A percentile compares a stretch with the other conserved stretches of the same genome.
Conservation (phyloP, 2,329 filamentous ascomycete genomes). For the Diaporthe sp. region DNA sequence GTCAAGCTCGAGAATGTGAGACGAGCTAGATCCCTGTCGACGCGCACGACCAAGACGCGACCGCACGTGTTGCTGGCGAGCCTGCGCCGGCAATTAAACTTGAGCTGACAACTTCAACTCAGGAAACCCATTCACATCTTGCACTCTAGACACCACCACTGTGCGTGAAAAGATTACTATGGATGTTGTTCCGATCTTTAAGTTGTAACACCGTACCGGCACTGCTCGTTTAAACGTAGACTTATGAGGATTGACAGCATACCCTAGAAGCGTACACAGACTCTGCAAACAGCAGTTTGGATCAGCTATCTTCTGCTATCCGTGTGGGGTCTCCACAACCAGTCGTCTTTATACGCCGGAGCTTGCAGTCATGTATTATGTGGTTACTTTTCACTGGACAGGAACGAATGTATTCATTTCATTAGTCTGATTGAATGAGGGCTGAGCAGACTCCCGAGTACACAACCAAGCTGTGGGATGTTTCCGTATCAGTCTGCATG, state of each 20-base stretch:
- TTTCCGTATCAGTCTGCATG: background rate
- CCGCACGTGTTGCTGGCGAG: background rate
- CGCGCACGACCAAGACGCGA: conserved; percentile 29
- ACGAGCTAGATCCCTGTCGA: conserved; percentile 22
- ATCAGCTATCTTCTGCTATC: background rate
- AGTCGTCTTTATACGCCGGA: background rate
- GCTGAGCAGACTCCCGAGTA: background rate
- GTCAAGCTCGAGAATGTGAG: conserved; percentile 19
- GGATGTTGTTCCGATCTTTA: background rate
- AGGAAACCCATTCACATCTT: background rate
- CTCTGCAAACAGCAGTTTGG: background rate
- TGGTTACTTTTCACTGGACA: background rate
- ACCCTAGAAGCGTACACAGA: background rate
- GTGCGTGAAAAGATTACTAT: background rate
- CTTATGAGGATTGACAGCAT: background rate
- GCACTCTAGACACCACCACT: background rate
- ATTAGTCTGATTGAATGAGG: background rate
- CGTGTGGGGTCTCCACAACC: background rate
- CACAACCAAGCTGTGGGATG: background rate
- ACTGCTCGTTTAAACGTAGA: background rate
- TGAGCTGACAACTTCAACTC: background rate
- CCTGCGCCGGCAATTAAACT: conserved; percentile 2
- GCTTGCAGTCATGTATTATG: background rate
- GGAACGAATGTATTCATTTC: no score
- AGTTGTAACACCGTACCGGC: background rate